These are phyloP conservation scores for Mortierella polycephala DNA, from an alignment of 371 early-diverging fungal species.

Conservation along the genomic window DNA sequence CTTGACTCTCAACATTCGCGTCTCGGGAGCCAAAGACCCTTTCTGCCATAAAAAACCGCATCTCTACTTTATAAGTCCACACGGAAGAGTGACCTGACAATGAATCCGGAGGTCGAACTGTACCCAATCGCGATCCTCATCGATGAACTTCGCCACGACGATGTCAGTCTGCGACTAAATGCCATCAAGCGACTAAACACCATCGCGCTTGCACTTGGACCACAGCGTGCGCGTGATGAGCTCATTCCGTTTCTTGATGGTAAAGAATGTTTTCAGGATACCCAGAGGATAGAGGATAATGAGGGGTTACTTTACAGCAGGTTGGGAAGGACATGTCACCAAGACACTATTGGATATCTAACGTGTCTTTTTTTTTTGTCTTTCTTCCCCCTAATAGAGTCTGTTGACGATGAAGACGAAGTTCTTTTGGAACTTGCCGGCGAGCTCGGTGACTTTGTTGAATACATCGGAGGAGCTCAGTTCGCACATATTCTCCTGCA, in stretches of 20 bases:
- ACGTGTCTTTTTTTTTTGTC: neutral
- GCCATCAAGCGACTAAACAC: constrained; percentile 91
- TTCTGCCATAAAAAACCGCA: too few species aligned
- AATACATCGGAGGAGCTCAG: constrained; percentile 90
- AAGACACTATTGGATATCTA: too few species aligned
- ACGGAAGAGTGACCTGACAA: neutral
- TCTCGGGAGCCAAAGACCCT: neutral
- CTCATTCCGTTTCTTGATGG: constrained; percentile 97
- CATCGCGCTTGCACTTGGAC: constrained; percentile 95
- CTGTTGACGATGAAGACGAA: constrained; percentile 98
- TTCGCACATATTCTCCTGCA: constrained; percentile 87
- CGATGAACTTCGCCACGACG: constrained; percentile 98
- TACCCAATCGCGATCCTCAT: constrained; percentile 92
- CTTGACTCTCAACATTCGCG: too few species aligned
- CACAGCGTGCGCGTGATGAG: constrained; percentile 94
- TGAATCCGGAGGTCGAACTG: constrained; percentile 56
- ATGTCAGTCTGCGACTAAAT: constrained; percentile 89
- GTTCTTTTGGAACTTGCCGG: constrained; percentile 93
- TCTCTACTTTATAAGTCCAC: too few species aligned
- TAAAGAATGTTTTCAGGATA: constrained; percentile 45
- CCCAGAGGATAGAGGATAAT: too few species aligned
- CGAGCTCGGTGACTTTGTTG: constrained; percentile 91
- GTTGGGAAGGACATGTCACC: too few species aligned
- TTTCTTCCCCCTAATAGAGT: constrained; percentile 68
- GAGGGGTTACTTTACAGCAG: too few species aligned